A percentile compares a stretch with the other conserved stretches of the same genome.
Conservation (phyloP, 2,329 filamentous ascomycete genomes). For the Penicillium sp. region DNA sequence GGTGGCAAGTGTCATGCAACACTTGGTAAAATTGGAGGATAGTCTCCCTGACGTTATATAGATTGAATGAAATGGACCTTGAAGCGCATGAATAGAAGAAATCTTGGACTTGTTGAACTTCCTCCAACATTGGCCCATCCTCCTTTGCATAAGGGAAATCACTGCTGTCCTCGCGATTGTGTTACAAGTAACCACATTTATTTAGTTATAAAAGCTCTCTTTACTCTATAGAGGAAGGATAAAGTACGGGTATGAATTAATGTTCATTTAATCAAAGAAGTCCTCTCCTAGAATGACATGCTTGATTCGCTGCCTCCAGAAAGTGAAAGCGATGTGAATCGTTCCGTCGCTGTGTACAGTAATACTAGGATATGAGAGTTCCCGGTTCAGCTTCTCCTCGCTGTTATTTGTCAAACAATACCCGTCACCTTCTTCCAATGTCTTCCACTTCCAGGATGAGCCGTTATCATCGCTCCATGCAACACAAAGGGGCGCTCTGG, state of each 20-base stretch:
- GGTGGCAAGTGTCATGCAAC: conserved; percentile 45
- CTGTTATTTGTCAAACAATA: conserved; percentile 53
- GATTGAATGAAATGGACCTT: not conserved
- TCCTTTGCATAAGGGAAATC: too few relatives aligned
- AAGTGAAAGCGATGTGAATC: conserved; percentile 48
- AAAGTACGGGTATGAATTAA: not conserved
- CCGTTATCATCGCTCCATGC: conserved; percentile 40
- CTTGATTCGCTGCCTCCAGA: conserved; percentile 48
- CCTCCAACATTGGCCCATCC: too few relatives aligned
- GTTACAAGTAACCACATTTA: too few relatives aligned
- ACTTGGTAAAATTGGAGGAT: conserved; percentile 22
- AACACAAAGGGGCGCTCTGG: conserved; percentile 28
- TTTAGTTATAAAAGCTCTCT: too few relatives aligned
- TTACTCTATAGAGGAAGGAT: not conserved
- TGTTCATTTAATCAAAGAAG: conserved; percentile 2
- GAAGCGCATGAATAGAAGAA: not conserved
- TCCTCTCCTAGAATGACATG: conserved; percentile 35
- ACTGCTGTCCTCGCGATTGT: too few relatives aligned
- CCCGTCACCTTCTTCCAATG: conserved; percentile 50
- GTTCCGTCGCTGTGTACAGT: conserved; percentile 27
- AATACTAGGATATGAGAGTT: conserved; percentile 51
- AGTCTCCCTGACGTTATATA: conserved; percentile 16
- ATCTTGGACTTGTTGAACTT: too few relatives aligned
- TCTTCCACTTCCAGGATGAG: conserved; percentile 40
- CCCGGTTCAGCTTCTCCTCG: conserved; percentile 44